Base-by-base conservation (phyloP, 2,329 filamentous ascomycete species). In the Diaporthe citriasiana region DNA sequence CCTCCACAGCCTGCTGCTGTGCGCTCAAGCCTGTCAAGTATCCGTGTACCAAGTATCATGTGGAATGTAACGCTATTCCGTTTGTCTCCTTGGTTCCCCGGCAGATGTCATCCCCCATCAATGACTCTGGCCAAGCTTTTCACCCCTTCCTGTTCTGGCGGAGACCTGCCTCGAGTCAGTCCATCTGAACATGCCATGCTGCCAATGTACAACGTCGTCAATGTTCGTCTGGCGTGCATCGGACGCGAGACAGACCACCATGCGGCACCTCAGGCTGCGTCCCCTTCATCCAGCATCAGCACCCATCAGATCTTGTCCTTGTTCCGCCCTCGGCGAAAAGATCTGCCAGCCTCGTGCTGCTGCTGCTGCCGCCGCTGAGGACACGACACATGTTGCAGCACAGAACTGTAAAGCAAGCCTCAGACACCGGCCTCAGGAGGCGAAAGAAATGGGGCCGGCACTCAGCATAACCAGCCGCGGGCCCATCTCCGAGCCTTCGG, bases 401-500 rank as follows among this genome's bases (percentile, higher is more conserved):
- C 6, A 57, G 10, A 19, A 27, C 57, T 25, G n/a, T 7, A 17
- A 27, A 65, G 27, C 10, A 33, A 12, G 45, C 40, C 25, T 15
- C 40, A 47, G 40, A 30, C 22, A 25, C 40, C 10, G 59, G 40
- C 40, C 27, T 45, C 51, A 57, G 68, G 53, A 47, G 53, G 53
- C 68, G 55, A 57, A n/a, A 57, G 51, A 57, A 47, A 42, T 47
- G 68, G 68, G 27, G 10, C 69, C 55, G 69, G 55, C 69, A 71
- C 38, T 60, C 69, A 71, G 55, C 30, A 50, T 70, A n/a, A 66
- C 55, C 53, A 60, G 45, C 53, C 68, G 56, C 55, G 69, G 55
- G 55, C 47, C 53, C 53, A 71, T 60, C 69, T 60, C 69, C 69
- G 69, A 50, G 17, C 55, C 35, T 50, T 71, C 55, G 42, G 69